These are phyloP conservation scores for Fusarium drepaniforme DNA, from an alignment of 2,329 filamentous ascomycete genomes.

Conservation along the genomic window DNA sequence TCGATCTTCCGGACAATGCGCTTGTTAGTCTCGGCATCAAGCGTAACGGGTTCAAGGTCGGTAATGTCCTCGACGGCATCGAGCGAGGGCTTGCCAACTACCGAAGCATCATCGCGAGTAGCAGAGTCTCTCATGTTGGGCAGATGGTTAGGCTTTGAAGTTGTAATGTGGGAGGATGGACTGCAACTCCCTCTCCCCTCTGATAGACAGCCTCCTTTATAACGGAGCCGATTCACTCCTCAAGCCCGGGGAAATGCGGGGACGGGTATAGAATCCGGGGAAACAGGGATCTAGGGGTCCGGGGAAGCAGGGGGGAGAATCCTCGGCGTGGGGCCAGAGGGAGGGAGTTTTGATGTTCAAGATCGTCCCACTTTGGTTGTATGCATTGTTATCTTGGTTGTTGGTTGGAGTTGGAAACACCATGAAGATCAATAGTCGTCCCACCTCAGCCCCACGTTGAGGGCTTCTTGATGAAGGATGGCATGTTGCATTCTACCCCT, in stretches of 20 bases:
- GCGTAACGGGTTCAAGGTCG: neutral
- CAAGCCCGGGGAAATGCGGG: neutral
- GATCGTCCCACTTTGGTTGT: neutral
- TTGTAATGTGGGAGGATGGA: neutral
- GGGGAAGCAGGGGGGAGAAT: neutral
- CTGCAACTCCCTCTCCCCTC: neutral
- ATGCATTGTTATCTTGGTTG: neutral
- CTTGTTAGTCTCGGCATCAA: neutral
- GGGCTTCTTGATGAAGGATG: neutral
- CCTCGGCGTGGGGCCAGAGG: neutral
- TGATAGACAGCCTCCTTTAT: neutral
- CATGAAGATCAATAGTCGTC: neutral
- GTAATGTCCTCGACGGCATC: neutral
- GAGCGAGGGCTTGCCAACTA: neutral
- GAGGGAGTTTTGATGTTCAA: neutral
- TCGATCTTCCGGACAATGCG: neutral
- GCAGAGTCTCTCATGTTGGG: neutral
- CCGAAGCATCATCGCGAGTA: neutral
- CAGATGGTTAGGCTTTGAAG: too few relatives aligned
- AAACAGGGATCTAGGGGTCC: neutral
- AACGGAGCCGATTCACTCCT: neutral
- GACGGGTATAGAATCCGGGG: neutral
- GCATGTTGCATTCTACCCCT: neutral
- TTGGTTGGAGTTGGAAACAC: neutral
- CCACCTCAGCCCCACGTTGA: neutral